Base-by-base conservation (phyloP, 2,329 filamentous ascomycete species). In the Ophiostoma sp. region DNA sequence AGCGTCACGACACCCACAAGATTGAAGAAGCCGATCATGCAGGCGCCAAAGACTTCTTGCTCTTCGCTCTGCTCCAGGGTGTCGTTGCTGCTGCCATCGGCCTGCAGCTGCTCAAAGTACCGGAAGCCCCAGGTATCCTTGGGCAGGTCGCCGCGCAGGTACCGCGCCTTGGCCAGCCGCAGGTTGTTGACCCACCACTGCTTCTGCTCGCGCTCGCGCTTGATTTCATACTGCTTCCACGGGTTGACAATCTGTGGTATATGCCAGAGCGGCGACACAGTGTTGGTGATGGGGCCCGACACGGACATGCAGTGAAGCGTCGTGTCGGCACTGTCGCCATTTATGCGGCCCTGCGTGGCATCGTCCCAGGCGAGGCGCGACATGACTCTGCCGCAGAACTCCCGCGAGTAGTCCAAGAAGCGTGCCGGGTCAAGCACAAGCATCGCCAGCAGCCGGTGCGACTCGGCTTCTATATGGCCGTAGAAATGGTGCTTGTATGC, bases 21-120 rank as follows among this genome's bases (percentile, higher is more conserved):
- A 69, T 82, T 83, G 74, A 84, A 78, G 73, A 85, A 85, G 0
- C 83, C 83, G 35, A 84, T 79, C 81, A 84, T 84, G 74, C 83
- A 84, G 68, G 80, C 81, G 8, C 82, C 81, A 75, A 82, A 83
- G 35, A 79, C 76, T 73, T 83, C 81, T 36, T 83, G 79, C 41
- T 81, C 78, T 17, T 79, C 77, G 33, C 71, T 75, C 76, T 84
- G 81, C 44, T 81, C 79, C 0, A 83, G 76, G 0, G 72, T 73
- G 5, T 73, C 66, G 68, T 83, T 83, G 15, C 81, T 80, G 66
- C 79, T 78, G 31, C 77, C 52, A 8, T 23, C 23, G 23, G 52
- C 75, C 68, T 76, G 75, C 20, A 84, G 74, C 73, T 81, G 79
- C 72, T 80, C 79, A 70, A 84, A 82, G 72, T 84, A 84, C n/a